These are phyloP conservation scores for Schizophyllum amplum DNA, from an alignment of 1,284 basidiomycete genomes.

Conservation along the genomic window DNA sequence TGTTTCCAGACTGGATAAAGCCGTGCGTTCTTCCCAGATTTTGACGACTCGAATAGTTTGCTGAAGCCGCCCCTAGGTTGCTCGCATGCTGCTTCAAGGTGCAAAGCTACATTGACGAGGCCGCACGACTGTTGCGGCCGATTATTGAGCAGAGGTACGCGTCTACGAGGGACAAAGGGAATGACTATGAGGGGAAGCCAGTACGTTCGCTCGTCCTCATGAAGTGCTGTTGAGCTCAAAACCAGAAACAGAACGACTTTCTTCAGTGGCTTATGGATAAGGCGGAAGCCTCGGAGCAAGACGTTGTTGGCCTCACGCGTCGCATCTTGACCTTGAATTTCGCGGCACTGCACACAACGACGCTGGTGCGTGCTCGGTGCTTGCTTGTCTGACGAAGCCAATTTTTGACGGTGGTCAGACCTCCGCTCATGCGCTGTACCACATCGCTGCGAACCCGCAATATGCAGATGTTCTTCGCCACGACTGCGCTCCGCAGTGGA, in stretches of 20 bases:
- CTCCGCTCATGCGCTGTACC: constrained; percentile 25
- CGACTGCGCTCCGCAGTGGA: constrained; percentile 21
- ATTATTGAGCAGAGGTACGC: neutral
- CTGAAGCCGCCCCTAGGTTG: neutral
- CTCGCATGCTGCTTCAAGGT: neutral
- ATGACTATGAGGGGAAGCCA: neutral
- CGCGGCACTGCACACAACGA: constrained; percentile 30
- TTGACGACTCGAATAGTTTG: neutral
- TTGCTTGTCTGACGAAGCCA: neutral
- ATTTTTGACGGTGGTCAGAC: constrained; percentile 14
- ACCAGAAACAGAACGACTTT: neutral
- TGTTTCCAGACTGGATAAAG: neutral
- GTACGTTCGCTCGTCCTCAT: no score
- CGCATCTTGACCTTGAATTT: constrained; percentile 30
- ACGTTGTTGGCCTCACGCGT: constrained; percentile 21
- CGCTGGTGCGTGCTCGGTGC: constrained; percentile 12
- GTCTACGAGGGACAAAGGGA: neutral
- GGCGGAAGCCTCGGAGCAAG: constrained; percentile 2
- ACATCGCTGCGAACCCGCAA: constrained; percentile 26
- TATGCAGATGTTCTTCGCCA: constrained; percentile 26
- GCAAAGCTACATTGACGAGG: neutral
- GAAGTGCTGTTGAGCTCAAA: no score
- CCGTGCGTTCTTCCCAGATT: neutral
- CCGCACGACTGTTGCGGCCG: neutral
- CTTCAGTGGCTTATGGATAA: neutral